Base-by-base conservation (phyloP, 1,284 basidiomycete species). In the Tilletiopsis washingtonensis region DNA sequence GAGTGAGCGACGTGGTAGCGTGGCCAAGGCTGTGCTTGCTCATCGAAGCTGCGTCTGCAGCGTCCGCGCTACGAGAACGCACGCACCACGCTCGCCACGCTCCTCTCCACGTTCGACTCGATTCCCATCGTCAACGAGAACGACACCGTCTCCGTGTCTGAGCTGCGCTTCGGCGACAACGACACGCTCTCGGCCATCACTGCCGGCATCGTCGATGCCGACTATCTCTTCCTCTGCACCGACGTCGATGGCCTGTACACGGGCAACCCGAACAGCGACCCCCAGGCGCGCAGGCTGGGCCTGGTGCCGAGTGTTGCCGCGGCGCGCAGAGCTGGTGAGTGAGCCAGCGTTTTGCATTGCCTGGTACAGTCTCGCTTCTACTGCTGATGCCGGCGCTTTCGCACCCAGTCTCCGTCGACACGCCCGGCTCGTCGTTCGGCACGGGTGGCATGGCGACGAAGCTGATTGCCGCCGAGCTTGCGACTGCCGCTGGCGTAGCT, bases 371-470 rank as follows among this genome's bases (percentile, higher is more conserved):
- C n/a, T n/a, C n/a, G n/a, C n/a, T n/a, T n/a, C n/a, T n/a, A n/a
- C n/a, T n/a, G n/a, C n/a, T n/a, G n/a, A n/a, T n/a, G n/a, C n/a
- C n/a, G n/a, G n/a, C 38, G 23, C 19, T 1, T 29, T 51, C 20
- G 47, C 51, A 5, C 15, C 17, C 64, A 91, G 91, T 97, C 3
- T 88, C 86, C 64, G 94, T 91, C 0, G 82, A 82, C 2, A 96
- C 91, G 0, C 79, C 93, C 4, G 94, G 93, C 0, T 91, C 89
- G 0, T 88, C 81, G 57, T 80, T 99, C 11, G 94, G 93, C 0
- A 98, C 94, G 2, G 94, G 93, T 1, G 94, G 94, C 4, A 98
- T 98, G 94, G 90, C 94, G 76, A 98, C 94, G 5, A 99, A 98
- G 72, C 82, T 98, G 54, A 94, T 98, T 57, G 93, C 93, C 1